Evolutionary conservation across 2,329 filamentous ascomycete genomes (phyloP).

Genomic region (Colletotrichum siamense): DNA sequence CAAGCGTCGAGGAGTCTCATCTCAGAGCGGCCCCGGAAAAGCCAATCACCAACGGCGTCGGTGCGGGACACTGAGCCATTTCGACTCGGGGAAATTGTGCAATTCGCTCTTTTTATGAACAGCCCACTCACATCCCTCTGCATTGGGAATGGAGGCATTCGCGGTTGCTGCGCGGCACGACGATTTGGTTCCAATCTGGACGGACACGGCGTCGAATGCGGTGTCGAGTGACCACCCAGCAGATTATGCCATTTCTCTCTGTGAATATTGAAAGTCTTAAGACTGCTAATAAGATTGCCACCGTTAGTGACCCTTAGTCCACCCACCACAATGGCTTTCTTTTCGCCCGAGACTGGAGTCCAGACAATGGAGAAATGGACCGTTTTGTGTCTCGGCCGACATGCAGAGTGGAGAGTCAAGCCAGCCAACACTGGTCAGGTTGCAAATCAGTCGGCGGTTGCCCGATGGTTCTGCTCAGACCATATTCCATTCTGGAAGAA

Average conservation of each 20-base stretch:
- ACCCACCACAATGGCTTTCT: constrained; percentile 3
- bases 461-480: background rate
- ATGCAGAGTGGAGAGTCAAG: background rate
- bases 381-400: constrained; percentile 15
- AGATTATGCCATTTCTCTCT: background rate
- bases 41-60: background rate
- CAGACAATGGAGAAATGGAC: background rate
- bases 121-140: background rate
- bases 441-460: background rate
- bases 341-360: background rate
- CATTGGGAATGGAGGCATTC: background rate
- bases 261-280: background rate
- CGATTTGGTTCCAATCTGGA: background rate
- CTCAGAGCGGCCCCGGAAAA: background rate
- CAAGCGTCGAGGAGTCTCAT: background rate
- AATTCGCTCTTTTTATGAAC: constrained; percentile 19
- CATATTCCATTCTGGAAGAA: background rate
- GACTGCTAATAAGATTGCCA: background rate
- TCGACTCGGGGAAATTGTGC: constrained; percentile 17
- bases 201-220: background rate
- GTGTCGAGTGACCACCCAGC: background rate
- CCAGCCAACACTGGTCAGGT: background rate
- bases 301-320: background rate
- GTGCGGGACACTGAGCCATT: background rate
- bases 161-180: background rate